A percentile compares a stretch with the other conserved stretches of the same genome.
Evolutionary conservation across 2,329 filamentous ascomycete genomes (phyloP).

Genomic region (Rhynchosporium agropyri): DNA sequence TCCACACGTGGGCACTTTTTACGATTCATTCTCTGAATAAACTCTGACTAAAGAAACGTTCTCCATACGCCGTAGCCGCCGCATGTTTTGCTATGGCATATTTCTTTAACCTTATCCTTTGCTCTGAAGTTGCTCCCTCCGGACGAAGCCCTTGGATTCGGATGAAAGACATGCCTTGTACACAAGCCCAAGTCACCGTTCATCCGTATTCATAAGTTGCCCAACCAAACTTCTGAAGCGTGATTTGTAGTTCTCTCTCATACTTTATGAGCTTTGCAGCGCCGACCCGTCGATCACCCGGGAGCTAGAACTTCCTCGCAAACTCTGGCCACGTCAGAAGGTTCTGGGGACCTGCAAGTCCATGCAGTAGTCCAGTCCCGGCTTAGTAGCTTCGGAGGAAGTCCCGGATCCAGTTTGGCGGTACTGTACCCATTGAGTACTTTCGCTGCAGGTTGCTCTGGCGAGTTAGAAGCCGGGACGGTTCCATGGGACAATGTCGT

Average conservation of each 20-base stretch:
- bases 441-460: slow-evolving; percentile 7
- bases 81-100: background rate
- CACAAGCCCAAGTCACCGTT: no score
- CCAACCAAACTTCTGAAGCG: slow-evolving; percentile 9
- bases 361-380: background rate
- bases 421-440: slow-evolving; percentile 31
- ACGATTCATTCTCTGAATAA: slow-evolving; percentile 16
- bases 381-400: slow-evolving; percentile 27
- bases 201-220: background rate
- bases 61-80: slow-evolving; percentile 10
- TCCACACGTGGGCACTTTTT: slow-evolving; percentile 7
- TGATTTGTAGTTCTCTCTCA: background rate
- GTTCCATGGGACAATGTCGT: slow-evolving; percentile 20
- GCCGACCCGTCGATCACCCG: slow-evolving; percentile 17
- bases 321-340: slow-evolving; percentile 19
- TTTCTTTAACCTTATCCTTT: background rate
- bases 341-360: slow-evolving; percentile 24
- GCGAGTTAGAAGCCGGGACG: slow-evolving; percentile 16
- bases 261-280: background rate
- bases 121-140: background rate
- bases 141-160: no score
- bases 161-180: no score
- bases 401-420: slow-evolving; percentile 34
- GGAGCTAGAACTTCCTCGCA: slow-evolving; percentile 12
- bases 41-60: slow-evolving; percentile 1